phyloP scores from a whole-genome alignment of 148 eudicot genomes.

The Rhododendron kiyosumense region DNA sequence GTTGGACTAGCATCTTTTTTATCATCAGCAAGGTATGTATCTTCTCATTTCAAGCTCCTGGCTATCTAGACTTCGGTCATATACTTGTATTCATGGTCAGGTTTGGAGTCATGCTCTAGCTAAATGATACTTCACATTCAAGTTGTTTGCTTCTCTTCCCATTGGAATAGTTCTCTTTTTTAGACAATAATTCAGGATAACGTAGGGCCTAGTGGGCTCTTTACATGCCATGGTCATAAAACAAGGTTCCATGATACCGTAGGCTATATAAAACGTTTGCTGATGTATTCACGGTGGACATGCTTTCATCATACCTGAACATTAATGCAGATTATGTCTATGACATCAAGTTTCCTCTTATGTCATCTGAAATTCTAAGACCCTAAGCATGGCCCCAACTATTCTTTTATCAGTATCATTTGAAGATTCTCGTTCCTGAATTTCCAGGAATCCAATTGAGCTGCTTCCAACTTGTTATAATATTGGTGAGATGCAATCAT shows the following conservation, averaged over 20 bases:
- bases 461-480: not conserved
- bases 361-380: not conserved
- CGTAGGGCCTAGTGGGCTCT: not conserved
- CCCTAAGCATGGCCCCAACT: not conserved
- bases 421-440: not conserved
- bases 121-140: not conserved
- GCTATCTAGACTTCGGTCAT: not conserved
- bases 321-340: not conserved
- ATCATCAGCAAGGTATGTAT: constrained; percentile 50
- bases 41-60: not conserved
- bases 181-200: not conserved
- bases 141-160: not conserved
- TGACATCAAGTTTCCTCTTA: not conserved
- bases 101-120: not conserved
- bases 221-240: not conserved
- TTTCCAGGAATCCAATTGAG: not conserved
- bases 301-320: not conserved
- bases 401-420: not conserved
- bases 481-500: not conserved
- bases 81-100: not conserved
- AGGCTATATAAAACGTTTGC: not conserved
- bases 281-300: not conserved
- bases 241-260: not conserved
- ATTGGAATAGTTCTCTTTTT: not conserved
- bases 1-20: constrained; percentile 47